phyloP scores from a whole-genome alignment of 345 rosid genomes.

The Psidium guajava region DNA sequence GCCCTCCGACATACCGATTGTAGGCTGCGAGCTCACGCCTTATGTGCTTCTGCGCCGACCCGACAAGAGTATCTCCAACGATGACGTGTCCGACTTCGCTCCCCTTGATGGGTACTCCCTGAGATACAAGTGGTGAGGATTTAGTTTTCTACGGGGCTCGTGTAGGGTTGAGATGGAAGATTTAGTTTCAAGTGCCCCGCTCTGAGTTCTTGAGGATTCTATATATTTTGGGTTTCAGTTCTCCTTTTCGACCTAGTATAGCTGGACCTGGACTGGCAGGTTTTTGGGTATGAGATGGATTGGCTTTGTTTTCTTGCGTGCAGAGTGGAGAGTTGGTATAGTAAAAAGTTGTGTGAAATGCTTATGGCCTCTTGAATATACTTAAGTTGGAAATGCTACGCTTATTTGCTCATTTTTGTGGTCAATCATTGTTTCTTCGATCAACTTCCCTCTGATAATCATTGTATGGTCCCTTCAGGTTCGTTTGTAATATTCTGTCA shows the following conservation, averaged over 20 bases:
- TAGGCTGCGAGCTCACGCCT: constrained; percentile 95
- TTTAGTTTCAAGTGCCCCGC: background rate
- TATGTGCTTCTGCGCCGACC: constrained; percentile 76
- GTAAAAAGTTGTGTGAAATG: background rate
- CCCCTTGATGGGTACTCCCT: constrained; percentile 83
- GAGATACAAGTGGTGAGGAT: constrained; percentile 80
- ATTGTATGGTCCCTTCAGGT: background rate
- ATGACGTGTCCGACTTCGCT: constrained; percentile 76
- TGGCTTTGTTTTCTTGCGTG: background rate
- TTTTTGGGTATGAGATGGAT: background rate
- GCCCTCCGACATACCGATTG: constrained; percentile 95
- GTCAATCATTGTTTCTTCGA: background rate
- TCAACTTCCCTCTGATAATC: background rate
- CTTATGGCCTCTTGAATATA: background rate
- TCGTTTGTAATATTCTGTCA: background rate
- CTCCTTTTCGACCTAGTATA: background rate
- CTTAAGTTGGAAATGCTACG: background rate
- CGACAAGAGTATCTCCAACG: constrained; percentile 41
- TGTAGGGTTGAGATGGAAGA: background rate
- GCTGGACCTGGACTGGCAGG: background rate
- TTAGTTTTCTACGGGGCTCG: background rate
- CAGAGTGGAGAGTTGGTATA: background rate
- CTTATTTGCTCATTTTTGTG: background rate
- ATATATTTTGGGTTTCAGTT: background rate
- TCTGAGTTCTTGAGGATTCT: background rate